Base-by-base conservation (phyloP, 805 yeast species). In the Clavispora phyllophila region DNA sequence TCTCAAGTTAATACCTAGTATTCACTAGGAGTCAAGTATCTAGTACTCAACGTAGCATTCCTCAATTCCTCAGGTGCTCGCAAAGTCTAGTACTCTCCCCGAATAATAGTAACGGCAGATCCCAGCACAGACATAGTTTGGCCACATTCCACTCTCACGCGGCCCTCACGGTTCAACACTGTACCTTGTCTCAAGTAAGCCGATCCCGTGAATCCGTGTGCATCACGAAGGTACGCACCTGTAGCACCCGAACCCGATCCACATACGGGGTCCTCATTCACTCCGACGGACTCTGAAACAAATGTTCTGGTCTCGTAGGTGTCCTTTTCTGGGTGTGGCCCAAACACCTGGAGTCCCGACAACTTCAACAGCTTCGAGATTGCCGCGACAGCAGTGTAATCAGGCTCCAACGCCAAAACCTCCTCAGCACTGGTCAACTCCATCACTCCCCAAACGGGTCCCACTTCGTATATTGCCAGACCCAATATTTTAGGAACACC, bases 241-340 rank as follows among this genome's bases (percentile, higher is more conserved):
- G 58, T 46, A 10, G 65, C 63, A 1, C 59, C 66, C 18, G 64
- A 56, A 13, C 81, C 81, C 46, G 73, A 65, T 2, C 81, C 81
- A 55, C 81, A 76, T 8, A 73, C 81, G 1, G 80, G 80, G 52
- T 76, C 81, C 45, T 76, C 81, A n/a, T 47, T 37, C 1, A 66
- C 58, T 13, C 65, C 68, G 2, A 43, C 49, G 4, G 24, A 39
- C 1, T 73, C 70, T 3, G 70, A 68, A 53, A 75, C 71, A 13
- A 29, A 29, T 10, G 75, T 73, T 48, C 81, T 62, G 42, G 72
- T 65, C 35, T 60, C 63, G 24, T 52, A 51, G n/a, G 47, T 40
- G 5, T 53, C 53, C 13, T 51, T 50, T 4, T 39, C 49, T 9
- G 35, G 29, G 20, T 58, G 49, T 33, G 53, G 55, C 4, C 77